Percentiles rank a stretch among this genome's conserved stretches.
phyloP scores from a whole-genome alignment of 2,329 filamentous ascomycete species.

The Clonostachys sp. region DNA sequence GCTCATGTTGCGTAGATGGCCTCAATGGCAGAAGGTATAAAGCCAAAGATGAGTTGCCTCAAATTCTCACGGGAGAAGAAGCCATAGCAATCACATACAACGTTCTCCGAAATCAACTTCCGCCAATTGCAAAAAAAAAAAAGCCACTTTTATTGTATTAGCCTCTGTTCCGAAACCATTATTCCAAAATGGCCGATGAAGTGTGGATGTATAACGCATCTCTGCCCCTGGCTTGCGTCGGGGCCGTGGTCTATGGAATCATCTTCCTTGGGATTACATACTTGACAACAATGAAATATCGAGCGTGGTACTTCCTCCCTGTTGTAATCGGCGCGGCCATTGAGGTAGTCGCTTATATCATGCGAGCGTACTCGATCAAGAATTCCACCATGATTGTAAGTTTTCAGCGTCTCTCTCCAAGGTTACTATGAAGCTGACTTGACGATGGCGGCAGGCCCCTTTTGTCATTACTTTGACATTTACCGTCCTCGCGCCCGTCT shows the following conservation, averaged over 20 bases:
- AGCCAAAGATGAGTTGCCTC: too few species aligned
- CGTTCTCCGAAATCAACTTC: too few species aligned
- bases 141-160: neutral
- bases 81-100: too few species aligned
- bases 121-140: neutral
- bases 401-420: neutral
- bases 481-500: constrained; percentile 42
- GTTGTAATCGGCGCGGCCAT: constrained; percentile 33
- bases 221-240: constrained; percentile 32
- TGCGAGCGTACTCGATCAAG: constrained; percentile 28
- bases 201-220: constrained; percentile 38
- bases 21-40: too few species aligned
- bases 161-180: neutral
- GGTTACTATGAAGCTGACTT: too few species aligned
- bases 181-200: constrained; percentile 13
- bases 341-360: constrained; percentile 34
- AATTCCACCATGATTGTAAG: constrained; percentile 24
- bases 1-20: too few species aligned
- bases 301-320: constrained; percentile 34
- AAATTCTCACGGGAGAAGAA: too few species aligned
- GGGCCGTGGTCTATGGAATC: constrained; percentile 31
- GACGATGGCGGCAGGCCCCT: constrained; percentile 12
- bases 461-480: constrained; percentile 32
- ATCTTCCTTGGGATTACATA: constrained; percentile 29
- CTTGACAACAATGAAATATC: constrained; percentile 32